Base-by-base conservation (phyloP, 495 filamentous ascomycete genomes). In the Neurospora hispaniola region DNA sequence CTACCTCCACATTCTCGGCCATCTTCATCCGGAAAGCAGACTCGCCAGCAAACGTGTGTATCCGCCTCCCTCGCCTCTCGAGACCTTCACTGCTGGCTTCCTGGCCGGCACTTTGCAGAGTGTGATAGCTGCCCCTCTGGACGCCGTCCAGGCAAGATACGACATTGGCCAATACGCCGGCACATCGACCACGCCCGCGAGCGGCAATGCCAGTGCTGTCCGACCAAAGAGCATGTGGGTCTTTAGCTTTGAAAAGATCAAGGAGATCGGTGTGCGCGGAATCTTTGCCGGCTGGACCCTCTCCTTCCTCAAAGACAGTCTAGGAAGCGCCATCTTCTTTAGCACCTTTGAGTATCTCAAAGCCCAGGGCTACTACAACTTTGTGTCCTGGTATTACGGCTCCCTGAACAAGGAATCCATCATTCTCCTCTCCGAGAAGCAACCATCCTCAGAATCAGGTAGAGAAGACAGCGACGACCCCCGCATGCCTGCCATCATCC, bases 281-380 rank as follows among this genome's bases (percentile, higher is more conserved):
- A 87, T 97, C 14, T 95, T 95, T 78, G 91, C 93, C 0, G 94
- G 94, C 23, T 97, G 89, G 88, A 84, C 88, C 16, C 81, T 97
- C 9, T 92, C 90, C 0, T 89, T 96, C 68, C 20, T 93, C 38
- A 94, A 94, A 76, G 94, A 97, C 79, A 88, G 92, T 18, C 82
- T 96, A 39, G 94, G 94, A 1, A 91, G 89, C 76, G 94, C 90
- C 10, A 80, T 93, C 18, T 97, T 97, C 83, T 97, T 97, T 81
- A 88, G 89, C 42, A 88, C 88, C 1, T 97, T 97, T 75, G 94
- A 97, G 81, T 94, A 89, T 70, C 82, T 96, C 75, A 97, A 97
- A 79, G 90, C 91, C 10, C 94, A 97, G 79, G 85, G 85, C 11
- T 97, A 94, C 82, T 96, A 96, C 80, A 85, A 82, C 18, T 97